Conservation (phyloP, 2,329 filamentous ascomycete genomes). For the Cucurbitaria berberidis region DNA sequence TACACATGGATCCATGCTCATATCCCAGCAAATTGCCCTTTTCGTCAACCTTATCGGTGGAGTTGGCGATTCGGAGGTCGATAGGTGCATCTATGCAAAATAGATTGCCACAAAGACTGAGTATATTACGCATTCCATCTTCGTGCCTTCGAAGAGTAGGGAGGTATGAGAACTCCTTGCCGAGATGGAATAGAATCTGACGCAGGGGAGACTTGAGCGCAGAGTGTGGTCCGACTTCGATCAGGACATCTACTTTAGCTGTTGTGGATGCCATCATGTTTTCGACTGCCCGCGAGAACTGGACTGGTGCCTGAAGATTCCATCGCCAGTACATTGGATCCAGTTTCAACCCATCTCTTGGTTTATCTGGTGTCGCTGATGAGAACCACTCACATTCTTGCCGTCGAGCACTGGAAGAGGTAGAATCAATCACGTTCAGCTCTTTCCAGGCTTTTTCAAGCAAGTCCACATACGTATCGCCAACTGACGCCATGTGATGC, state of each 20-base stretch:
- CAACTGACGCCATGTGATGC: constrained; percentile 8
- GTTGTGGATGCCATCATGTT: background rate
- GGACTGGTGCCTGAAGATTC: constrained; percentile 27
- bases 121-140: background rate
- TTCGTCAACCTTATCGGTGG: background rate
- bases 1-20: background rate
- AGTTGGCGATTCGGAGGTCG: background rate
- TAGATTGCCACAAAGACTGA: background rate
- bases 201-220: constrained; percentile 34
- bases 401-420: background rate
- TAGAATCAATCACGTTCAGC: too few species aligned
- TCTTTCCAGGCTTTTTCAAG: background rate
- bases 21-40: background rate
- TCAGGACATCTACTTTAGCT: constrained; percentile 1
- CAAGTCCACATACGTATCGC: background rate
- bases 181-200: background rate
- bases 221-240: constrained; percentile 39
- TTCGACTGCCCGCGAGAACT: constrained; percentile 13
- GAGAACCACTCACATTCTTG: background rate
- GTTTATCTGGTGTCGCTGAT: background rate
- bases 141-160: background rate
- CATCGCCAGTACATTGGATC: background rate
- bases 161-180: background rate
- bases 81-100: constrained; percentile 1
- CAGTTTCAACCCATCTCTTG: background rate